phyloP scores from a whole-genome alignment of 1,284 basidiomycete species.

The Xanthoconium separans region DNA sequence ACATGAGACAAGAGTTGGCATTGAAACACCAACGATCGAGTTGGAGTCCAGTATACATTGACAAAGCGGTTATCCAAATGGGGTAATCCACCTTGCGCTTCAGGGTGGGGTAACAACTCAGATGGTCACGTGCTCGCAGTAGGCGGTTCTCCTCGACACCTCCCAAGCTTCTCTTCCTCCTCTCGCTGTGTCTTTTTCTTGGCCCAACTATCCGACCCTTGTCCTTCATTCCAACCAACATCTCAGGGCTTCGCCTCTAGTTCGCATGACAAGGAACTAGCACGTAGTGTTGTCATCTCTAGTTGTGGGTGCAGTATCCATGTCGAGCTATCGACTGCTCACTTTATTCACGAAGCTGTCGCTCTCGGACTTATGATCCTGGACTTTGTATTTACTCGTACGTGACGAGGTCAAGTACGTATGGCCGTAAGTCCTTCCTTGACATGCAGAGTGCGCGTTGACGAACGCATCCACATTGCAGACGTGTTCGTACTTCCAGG shows the following conservation, averaged over 20 bases:
- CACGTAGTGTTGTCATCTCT: constrained; percentile 10
- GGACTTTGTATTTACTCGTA: constrained; percentile 14
- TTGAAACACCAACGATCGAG: background rate
- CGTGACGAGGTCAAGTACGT: constrained; percentile 18
- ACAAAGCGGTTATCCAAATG: background rate
- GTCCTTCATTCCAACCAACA: background rate
- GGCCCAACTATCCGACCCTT: background rate
- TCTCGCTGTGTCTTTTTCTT: background rate
- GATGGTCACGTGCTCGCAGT: background rate
- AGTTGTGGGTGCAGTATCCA: constrained; percentile 6
- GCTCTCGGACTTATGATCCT: constrained; percentile 16
- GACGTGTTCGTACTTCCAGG: constrained; percentile 10
- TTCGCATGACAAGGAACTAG: background rate
- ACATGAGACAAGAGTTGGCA: constrained; percentile 40
- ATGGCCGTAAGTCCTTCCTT: constrained; percentile 16
- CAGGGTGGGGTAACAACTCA: background rate
- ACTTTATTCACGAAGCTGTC: background rate
- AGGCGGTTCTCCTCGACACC: background rate
- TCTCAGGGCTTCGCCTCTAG: background rate
- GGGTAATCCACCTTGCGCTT: background rate
- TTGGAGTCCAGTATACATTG: background rate
- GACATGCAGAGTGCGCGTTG: background rate
- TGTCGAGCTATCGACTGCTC: background rate
- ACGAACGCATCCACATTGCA: background rate
- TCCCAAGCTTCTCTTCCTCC: background rate